A percentile compares a stretch with the other conserved stretches of the same genome.
Evolutionary conservation across 768 basidiomycete species (phyloP).

Genomic region (Mycena kentingensis): DNA sequence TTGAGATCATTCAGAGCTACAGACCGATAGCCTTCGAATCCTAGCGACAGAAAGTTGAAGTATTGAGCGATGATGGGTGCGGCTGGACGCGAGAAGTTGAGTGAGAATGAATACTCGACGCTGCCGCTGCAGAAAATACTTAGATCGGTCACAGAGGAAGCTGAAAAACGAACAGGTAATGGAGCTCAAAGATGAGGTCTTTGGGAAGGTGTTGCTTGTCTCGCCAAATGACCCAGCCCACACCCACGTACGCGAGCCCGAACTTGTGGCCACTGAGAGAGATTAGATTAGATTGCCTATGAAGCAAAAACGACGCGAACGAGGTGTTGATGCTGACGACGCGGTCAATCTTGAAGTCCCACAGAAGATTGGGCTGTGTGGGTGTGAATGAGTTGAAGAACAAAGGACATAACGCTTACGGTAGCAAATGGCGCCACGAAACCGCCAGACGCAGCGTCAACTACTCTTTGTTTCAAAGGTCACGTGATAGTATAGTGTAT

Average conservation of each 20-base stretch:
- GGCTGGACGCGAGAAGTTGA: slow-evolving; percentile 64
- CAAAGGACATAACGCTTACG: slow-evolving; percentile 23
- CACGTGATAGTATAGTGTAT: slow-evolving; percentile 38
- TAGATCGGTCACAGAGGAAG: not conserved
- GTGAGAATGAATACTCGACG: slow-evolving; percentile 74
- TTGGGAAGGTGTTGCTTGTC: slow-evolving; percentile 65
- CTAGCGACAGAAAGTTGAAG: slow-evolving; percentile 65
- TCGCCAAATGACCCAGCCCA: slow-evolving; percentile 74
- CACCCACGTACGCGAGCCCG: slow-evolving; percentile 55
- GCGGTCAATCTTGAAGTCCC: slow-evolving; percentile 66
- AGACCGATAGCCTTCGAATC: slow-evolving; percentile 56
- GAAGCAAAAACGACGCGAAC: slow-evolving; percentile 28
- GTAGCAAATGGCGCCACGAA: slow-evolving; percentile 68
- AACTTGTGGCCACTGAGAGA: slow-evolving; percentile 67
- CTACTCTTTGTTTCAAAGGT: slow-evolving; percentile 46
- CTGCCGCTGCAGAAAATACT: slow-evolving; percentile 36
- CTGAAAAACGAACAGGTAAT: slow-evolving; percentile 35
- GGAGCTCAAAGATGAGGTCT: slow-evolving; percentile 72
- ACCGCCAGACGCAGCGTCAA: slow-evolving; percentile 68
- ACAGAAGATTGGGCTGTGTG: slow-evolving; percentile 53
- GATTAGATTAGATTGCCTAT: slow-evolving; percentile 48
- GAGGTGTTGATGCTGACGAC: slow-evolving; percentile 65
- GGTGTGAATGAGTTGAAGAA: slow-evolving; percentile 36
- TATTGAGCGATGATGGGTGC: slow-evolving; percentile 66
- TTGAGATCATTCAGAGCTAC: slow-evolving; percentile 52